These are phyloP conservation scores for Solanum paucissectum DNA, from an alignment of 257 asterid genomes.

Conservation along the genomic window DNA sequence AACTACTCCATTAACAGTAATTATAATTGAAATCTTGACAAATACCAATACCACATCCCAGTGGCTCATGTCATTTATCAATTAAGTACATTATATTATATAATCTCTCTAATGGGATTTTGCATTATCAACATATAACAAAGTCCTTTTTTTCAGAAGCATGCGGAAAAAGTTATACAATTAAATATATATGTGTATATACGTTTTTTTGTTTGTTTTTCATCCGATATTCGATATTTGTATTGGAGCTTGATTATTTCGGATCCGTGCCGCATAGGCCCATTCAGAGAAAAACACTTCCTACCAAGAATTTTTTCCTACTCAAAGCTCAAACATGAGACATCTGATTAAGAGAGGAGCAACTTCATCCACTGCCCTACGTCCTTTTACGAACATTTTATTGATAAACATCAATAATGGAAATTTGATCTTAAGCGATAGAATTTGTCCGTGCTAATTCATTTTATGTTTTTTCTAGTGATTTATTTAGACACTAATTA, in stretches of 20 bases:
- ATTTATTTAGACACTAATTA: background rate
- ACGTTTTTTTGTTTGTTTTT: too few species aligned
- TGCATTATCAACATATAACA: background rate
- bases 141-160: background rate
- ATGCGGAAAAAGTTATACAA: background rate
- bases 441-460: background rate
- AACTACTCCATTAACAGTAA: background rate
- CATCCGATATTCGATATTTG: background rate
- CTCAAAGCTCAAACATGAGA: too few species aligned
- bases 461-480: background rate
- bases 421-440: background rate
- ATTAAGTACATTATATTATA: background rate
- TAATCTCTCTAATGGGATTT: background rate
- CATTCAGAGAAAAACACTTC: too few species aligned
- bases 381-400: background rate
- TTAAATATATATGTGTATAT: background rate
- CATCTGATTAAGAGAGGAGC: background rate
- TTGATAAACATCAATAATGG: too few species aligned
- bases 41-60: background rate
- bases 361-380: background rate
- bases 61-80: background rate
- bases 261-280: background rate
- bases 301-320: too few species aligned
- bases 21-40: background rate
- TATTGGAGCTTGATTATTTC: too few species aligned